Conservation (phyloP, 768 basidiomycete genomes). For the Tubosaeta sp. region DNA sequence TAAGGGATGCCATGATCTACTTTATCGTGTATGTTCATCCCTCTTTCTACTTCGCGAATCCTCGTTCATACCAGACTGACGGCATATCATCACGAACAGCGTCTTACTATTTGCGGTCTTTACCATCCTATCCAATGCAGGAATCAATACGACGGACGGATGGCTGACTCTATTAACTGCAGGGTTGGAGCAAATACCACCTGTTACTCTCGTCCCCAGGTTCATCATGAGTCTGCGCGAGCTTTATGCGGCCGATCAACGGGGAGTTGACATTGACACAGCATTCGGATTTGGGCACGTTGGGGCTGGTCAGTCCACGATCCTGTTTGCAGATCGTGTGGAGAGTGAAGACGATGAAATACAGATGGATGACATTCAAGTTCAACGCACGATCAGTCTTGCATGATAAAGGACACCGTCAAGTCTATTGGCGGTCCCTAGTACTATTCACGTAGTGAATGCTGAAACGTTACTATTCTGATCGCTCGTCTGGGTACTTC, state of each 20-base stretch:
- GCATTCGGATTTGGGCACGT: not conserved
- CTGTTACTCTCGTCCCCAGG: not conserved
- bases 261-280: not conserved
- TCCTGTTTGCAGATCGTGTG: not conserved
- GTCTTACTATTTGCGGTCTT: not conserved
- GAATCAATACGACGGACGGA: not conserved
- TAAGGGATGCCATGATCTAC: not conserved
- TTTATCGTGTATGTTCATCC: not conserved
- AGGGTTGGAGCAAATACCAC: not conserved
- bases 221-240: not conserved
- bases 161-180: not conserved
- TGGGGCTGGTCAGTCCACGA: not conserved
- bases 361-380: not conserved
- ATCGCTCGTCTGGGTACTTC: no score
- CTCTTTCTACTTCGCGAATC: not conserved
- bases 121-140: not conserved
- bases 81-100: not conserved
- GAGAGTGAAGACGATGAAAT: not conserved
- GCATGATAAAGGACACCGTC: no score
- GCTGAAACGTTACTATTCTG: no score
- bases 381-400: no score
- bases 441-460: no score
- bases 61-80: not conserved
- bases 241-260: not conserved
- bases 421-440: no score